Conservation (phyloP, 2,329 filamentous ascomycete genomes). For the Microcyclospora pomicola region DNA sequence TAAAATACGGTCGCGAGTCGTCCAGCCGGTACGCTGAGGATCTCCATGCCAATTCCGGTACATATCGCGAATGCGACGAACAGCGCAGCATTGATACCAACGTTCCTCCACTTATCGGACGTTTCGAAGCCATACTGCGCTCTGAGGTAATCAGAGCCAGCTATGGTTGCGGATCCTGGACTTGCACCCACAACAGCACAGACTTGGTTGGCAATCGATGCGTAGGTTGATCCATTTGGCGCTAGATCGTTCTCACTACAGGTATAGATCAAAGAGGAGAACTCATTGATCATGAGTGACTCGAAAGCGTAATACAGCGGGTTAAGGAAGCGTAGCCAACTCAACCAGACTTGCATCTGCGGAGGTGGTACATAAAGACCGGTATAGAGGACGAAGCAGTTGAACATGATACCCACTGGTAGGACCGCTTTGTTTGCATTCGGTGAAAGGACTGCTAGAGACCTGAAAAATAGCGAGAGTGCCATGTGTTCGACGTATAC, state of each 20-base stretch:
- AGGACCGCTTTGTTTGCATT: slow-evolving; percentile 21
- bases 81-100: slow-evolving; percentile 39
- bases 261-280: slow-evolving; percentile 42
- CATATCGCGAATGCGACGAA: slow-evolving; percentile 9
- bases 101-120: slow-evolving; percentile 37
- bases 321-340: slow-evolving; percentile 46
- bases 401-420: slow-evolving; percentile 18
- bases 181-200: slow-evolving; percentile 40
- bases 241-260: slow-evolving; percentile 38
- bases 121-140: slow-evolving; percentile 14
- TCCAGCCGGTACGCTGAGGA: slow-evolving; percentile 7
- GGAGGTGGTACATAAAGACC: slow-evolving; percentile 22
- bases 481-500: slow-evolving; percentile 33
- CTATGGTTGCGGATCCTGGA: slow-evolving; percentile 40
- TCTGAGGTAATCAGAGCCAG: slow-evolving; percentile 46
- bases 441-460: slow-evolving; percentile 23
- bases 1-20: too few species aligned
- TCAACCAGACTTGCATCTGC: slow-evolving; percentile 37
- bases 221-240: slow-evolving; percentile 27
- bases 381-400: slow-evolving; percentile 19
- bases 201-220: slow-evolving; percentile 19
- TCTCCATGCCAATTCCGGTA: slow-evolving; percentile 36
- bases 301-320: slow-evolving; percentile 21
- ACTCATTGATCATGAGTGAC: slow-evolving; percentile 36
- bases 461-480: slow-evolving; percentile 34